phyloP scores from a whole-genome alignment of 192 early-diverging fungal species.

The Dissophora ornata region DNA sequence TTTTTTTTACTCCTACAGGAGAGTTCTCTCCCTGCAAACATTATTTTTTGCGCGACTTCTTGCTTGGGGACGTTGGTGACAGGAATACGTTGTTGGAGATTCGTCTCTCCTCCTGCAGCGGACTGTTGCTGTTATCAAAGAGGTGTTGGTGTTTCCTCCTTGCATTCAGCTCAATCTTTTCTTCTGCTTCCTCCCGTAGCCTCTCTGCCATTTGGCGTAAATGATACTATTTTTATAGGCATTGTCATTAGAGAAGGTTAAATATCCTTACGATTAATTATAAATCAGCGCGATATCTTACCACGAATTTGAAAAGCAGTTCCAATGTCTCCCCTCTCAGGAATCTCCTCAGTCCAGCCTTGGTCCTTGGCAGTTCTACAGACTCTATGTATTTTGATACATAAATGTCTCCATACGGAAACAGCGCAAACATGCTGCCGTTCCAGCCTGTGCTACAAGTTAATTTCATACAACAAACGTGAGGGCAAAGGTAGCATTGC shows the following conservation, averaged over 20 bases:
- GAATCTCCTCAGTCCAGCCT: constrained; percentile 8
- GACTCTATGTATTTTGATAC: constrained; percentile 14
- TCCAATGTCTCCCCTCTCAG: constrained; percentile 6
- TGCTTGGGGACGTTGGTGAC: background rate
- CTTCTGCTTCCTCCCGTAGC: background rate
- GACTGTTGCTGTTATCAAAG: background rate
- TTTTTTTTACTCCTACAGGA: too few relatives aligned
- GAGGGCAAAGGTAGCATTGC: constrained; percentile 11
- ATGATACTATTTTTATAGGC: constrained; percentile 5
- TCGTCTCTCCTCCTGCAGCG: background rate
- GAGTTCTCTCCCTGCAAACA: too few relatives aligned
- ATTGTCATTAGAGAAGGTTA: too few relatives aligned
- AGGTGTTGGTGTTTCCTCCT: constrained; percentile 4
- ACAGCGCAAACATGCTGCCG: constrained; percentile 14
- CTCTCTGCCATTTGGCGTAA: background rate
- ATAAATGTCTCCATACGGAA: constrained; percentile 9
- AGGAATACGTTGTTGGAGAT: constrained; percentile 2
- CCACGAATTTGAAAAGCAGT: constrained; percentile 6
- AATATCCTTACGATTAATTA: background rate
- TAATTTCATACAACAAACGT: background rate
- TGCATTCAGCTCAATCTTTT: background rate
- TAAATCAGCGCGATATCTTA: constrained; percentile 2
- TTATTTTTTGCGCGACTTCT: too few relatives aligned
- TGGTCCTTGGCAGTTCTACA: constrained; percentile 9
- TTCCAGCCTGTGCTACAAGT: constrained; percentile 17